Conservation (phyloP, 768 basidiomycete genomes). For the Hortiboletus flavorubellus region DNA sequence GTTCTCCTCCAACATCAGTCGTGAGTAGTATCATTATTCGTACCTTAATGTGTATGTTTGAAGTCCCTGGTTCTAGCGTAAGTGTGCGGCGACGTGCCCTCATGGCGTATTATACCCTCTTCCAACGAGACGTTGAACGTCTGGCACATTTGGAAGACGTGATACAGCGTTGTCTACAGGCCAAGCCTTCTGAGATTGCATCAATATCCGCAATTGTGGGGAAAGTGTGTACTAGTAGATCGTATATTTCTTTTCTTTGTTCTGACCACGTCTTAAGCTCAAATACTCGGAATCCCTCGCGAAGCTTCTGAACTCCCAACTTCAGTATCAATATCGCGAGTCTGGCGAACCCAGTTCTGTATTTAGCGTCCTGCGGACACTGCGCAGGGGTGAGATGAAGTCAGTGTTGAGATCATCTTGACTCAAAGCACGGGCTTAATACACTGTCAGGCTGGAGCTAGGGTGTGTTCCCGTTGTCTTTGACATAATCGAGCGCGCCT, state of each 20-base stretch:
- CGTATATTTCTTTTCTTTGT: neutral
- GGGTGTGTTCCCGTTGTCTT: conserved; percentile 18
- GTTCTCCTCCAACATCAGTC: conserved; percentile 68
- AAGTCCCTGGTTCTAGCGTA: conserved; percentile 36
- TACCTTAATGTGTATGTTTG: neutral
- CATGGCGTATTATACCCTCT: conserved; percentile 54
- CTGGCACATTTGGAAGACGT: conserved; percentile 39
- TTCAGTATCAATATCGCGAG: conserved; percentile 13
- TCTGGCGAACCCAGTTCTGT: conserved; percentile 3
- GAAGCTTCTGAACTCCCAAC: conserved; percentile 22
- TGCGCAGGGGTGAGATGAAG: conserved; percentile 23
- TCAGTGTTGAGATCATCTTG: conserved; percentile 9
- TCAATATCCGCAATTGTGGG: conserved; percentile 12
- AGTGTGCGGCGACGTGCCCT: conserved; percentile 62
- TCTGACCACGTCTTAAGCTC: conserved; percentile 17
- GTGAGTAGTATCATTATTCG: conserved; percentile 53
- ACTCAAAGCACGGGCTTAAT: neutral
- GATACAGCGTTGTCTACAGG: conserved; percentile 10
- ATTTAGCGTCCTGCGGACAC: conserved; percentile 20
- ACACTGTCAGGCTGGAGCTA: conserved; percentile 20
- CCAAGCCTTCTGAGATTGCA: conserved; percentile 7
- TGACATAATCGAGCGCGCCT: conserved; percentile 25
- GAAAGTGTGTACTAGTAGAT: conserved; percentile 18
- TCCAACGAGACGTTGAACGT: conserved; percentile 43
- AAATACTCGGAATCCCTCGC: conserved; percentile 22